These are phyloP conservation scores for Phylloporus sp. DNA, from an alignment of 768 basidiomycete species.

Conservation along the genomic window DNA sequence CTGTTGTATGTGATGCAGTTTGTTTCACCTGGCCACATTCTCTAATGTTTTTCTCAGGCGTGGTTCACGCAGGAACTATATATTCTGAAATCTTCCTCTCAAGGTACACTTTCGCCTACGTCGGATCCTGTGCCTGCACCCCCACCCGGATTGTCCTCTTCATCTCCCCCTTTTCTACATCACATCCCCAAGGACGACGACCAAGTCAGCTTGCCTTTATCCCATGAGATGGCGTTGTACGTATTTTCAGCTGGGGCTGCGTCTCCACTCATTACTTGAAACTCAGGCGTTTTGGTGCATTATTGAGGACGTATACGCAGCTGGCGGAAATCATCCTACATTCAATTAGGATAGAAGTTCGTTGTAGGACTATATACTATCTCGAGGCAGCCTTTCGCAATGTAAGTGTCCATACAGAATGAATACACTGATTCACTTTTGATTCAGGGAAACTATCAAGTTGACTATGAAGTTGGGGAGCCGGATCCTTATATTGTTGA, in stretches of 20 bases:
- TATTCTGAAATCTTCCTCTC: slow-evolving; percentile 56
- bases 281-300: slow-evolving; percentile 80
- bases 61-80: slow-evolving; percentile 82
- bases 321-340: slow-evolving; percentile 82
- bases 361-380: slow-evolving; percentile 79
- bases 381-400: slow-evolving; percentile 74
- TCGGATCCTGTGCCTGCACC: slow-evolving; percentile 45
- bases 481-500: slow-evolving; percentile 88
- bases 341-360: slow-evolving; percentile 82
- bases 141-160: slow-evolving; percentile 42
- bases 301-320: slow-evolving; percentile 87
- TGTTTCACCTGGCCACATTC: neutral
- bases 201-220: slow-evolving; percentile 67
- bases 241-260: slow-evolving; percentile 26
- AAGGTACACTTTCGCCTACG: slow-evolving; percentile 45
- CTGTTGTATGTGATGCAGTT: slow-evolving; percentile 56
- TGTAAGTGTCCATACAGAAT: slow-evolving; percentile 37
- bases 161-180: slow-evolving; percentile 40
- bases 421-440: slow-evolving; percentile 5
- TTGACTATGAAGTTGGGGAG: slow-evolving; percentile 81
- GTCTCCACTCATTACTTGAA: slow-evolving; percentile 5
- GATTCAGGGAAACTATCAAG: slow-evolving; percentile 73
- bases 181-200: slow-evolving; percentile 39
- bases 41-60: slow-evolving; percentile 40
- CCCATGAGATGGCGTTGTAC: slow-evolving; percentile 84